A percentile compares a stretch with the other conserved stretches of the same genome.
Conservation (phyloP, 2,329 filamentous ascomycete genomes). For the Huntiella bhutanensis region DNA sequence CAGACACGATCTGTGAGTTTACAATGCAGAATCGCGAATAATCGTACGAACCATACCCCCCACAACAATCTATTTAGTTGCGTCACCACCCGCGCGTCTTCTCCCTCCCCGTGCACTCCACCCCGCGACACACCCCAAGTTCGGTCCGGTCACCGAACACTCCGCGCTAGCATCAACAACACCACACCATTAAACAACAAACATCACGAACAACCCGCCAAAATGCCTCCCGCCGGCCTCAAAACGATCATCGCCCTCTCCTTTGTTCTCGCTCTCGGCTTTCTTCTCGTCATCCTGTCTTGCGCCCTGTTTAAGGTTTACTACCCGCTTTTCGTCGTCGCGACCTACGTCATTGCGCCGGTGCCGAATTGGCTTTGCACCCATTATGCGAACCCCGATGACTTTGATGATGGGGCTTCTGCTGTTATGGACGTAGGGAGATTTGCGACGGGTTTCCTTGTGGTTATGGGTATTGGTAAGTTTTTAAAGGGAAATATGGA, state of each 20-base stretch:
- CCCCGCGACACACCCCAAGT: neutral
- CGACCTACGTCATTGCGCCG: slow-evolving; percentile 82
- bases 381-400: slow-evolving; percentile 77
- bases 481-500: slow-evolving; percentile 14
- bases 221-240: slow-evolving; percentile 60
- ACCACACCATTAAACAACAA: neutral
- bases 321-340: slow-evolving; percentile 86
- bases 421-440: slow-evolving; percentile 82
- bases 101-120: neutral
- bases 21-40: no score
- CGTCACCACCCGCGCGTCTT: neutral
- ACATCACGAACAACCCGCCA: neutral
- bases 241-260: slow-evolving; percentile 98
- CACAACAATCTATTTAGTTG: no score
- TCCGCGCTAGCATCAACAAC: neutral
- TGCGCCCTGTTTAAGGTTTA: slow-evolving; percentile 91
- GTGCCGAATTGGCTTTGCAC: slow-evolving; percentile 92
- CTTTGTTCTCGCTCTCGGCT: slow-evolving; percentile 96
- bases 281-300: slow-evolving; percentile 95
- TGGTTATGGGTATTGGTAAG: slow-evolving; percentile 93
- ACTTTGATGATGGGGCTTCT: slow-evolving; percentile 71
- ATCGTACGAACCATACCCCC: no score
- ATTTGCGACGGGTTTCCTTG: slow-evolving; percentile 87
- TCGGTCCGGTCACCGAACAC: neutral
- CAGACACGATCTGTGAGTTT: no score